Evolutionary conservation across 192 early-diverging fungal genomes (phyloP).

Genomic region (Umbelopsis sp.): DNA sequence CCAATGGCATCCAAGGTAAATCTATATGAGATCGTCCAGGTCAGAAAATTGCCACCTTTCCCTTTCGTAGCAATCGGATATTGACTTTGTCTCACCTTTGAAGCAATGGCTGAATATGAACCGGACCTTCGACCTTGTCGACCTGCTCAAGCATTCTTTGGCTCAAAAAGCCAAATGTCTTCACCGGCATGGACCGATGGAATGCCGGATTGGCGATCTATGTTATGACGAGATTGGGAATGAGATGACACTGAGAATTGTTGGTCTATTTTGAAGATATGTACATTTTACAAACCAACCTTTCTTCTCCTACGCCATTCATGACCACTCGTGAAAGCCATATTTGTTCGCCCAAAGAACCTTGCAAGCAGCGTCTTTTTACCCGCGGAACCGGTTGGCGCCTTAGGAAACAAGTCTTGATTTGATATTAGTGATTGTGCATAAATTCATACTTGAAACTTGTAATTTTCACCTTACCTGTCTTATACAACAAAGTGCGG

Average conservation of each 20-base stretch:
- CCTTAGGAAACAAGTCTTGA: neutral
- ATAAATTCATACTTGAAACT: neutral
- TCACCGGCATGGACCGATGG: neutral
- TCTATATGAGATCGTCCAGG: neutral
- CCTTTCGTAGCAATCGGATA: neutral
- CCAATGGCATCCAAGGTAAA: constrained; percentile 62
- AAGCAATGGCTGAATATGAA: neutral
- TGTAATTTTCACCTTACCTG: neutral
- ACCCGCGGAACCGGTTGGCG: neutral
- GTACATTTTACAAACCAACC: no score
- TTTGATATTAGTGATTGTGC: neutral
- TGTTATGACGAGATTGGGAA: neutral
- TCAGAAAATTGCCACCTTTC: neutral
- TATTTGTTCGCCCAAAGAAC: neutral
- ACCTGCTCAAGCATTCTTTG: neutral
- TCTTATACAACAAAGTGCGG: neutral
- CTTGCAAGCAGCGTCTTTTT: neutral
- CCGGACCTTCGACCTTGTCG: neutral
- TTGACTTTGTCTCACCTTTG: neutral
- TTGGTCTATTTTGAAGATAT: no score
- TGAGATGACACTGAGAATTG: neutral
- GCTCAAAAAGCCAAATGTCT: neutral
- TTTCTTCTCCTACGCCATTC: constrained; percentile 1
- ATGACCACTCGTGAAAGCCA: neutral
- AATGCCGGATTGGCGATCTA: constrained; percentile 7